Conservation (phyloP, 2,329 filamentous ascomycete species). For the Penicillium crustosum region DNA sequence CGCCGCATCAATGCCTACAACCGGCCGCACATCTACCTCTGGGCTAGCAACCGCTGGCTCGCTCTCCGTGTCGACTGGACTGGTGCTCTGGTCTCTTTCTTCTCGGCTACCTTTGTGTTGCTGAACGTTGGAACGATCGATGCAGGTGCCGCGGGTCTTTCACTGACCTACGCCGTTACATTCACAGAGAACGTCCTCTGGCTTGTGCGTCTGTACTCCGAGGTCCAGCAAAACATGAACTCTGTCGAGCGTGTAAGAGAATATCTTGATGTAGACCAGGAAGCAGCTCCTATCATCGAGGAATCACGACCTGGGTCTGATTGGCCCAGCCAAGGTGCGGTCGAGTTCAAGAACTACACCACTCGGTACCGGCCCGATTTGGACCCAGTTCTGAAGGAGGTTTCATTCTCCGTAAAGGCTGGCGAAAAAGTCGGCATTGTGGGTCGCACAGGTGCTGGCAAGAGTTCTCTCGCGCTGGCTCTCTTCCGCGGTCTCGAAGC, state of each 20-base stretch:
- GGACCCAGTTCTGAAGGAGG: constrained; percentile 77
- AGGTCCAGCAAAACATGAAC: constrained; percentile 99
- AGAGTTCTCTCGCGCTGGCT: constrained; percentile 90
- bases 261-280: constrained; percentile 93
- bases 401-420: constrained; percentile 82
- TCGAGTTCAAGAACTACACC: constrained; percentile 86
- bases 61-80: constrained; percentile 87
- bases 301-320: constrained; percentile 72
- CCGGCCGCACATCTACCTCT: constrained; percentile 91
- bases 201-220: constrained; percentile 89
- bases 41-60: constrained; percentile 96
- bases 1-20: constrained; percentile 84
- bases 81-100: constrained; percentile 89
- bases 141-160: constrained; percentile 87
- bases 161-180: constrained; percentile 90
- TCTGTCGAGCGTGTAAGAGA: constrained; percentile 97
- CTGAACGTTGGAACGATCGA: constrained; percentile 79
- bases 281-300: constrained; percentile 74
- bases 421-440: constrained; percentile 95
- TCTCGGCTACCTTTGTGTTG: constrained; percentile 87
- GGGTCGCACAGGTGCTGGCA: constrained; percentile 90
- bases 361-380: constrained; percentile 86
- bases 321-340: constrained; percentile 82
- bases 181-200: constrained; percentile 97
- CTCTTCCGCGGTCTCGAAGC: constrained; percentile 93